These are phyloP conservation scores for Periconia macrospinosa DNA, from an alignment of 2,329 filamentous ascomycete species.

Conservation along the genomic window DNA sequence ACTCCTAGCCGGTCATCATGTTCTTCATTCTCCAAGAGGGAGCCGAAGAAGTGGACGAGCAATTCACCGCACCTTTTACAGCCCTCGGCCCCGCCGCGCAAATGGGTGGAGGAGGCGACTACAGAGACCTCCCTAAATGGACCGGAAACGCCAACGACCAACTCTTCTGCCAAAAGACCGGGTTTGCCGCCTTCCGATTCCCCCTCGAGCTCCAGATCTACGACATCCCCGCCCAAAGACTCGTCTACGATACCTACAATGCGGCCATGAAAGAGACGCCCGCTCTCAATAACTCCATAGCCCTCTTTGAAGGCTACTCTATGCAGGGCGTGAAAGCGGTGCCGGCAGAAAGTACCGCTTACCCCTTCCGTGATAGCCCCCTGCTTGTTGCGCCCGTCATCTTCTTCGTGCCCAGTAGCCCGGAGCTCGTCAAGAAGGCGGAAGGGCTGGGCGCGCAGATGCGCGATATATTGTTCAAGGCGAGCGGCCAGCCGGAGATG, in stretches of 20 bases:
- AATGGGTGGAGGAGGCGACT: neutral
- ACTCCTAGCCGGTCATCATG: neutral
- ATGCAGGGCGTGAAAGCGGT: neutral
- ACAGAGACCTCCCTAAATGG: neutral
- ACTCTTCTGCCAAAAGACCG: conserved; percentile 3
- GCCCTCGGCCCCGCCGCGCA: neutral
- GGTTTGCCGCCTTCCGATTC: conserved; percentile 3
- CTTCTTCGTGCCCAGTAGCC: neutral
- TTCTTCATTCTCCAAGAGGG: conserved; percentile 3
- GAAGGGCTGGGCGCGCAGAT: neutral
- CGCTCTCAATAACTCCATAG: neutral
- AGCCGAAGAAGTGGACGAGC: neutral
- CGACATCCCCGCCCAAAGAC: conserved; percentile 5
- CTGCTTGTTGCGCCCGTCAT: conserved; percentile 1
- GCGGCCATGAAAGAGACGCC: neutral
- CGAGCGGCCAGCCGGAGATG: neutral
- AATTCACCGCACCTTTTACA: neutral
- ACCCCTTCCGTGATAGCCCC: neutral
- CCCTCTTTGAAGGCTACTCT: neutral
- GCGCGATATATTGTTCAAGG: neutral
- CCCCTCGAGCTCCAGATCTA: conserved; percentile 12
- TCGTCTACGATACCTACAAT: neutral
- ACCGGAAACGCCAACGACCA: conserved; percentile 1
- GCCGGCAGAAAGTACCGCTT: neutral
- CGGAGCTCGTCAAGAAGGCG: conserved; percentile 1